Evolutionary conservation across 2,329 filamentous ascomycete genomes (phyloP).

Genomic region (Mollisia scopiformis): DNA sequence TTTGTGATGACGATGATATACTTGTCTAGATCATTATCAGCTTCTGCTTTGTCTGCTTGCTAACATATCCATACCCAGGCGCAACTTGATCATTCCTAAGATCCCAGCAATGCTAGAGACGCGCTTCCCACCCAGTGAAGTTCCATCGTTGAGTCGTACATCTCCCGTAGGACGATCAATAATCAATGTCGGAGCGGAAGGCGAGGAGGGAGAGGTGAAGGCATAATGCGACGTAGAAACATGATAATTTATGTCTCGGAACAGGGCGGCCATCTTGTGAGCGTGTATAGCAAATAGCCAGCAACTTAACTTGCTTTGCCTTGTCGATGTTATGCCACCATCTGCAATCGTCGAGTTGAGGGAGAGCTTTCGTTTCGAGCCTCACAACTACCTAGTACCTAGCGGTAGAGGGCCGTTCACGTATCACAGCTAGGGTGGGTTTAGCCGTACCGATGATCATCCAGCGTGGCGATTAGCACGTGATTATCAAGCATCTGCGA

Average conservation of each 20-base stretch:
- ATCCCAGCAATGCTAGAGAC: constrained; percentile 96
- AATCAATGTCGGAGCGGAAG: constrained; percentile 83
- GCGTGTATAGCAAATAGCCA: background rate
- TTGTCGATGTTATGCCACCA: background rate
- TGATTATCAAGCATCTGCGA: too few species aligned
- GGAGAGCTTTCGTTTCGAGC: background rate
- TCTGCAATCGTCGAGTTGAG: background rate
- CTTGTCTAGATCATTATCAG: constrained; percentile 63
- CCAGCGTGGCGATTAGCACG: too few species aligned
- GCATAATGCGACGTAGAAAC: constrained; percentile 90
- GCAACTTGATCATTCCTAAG: constrained; percentile 88
- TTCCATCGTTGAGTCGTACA: constrained; percentile 80
- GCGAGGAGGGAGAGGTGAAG: constrained; percentile 94
- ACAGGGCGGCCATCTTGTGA: constrained; percentile 47
- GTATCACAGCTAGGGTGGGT: too few species aligned
- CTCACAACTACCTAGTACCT: too few species aligned
- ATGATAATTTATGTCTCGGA: constrained; percentile 96
- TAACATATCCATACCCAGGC: constrained; percentile 69
- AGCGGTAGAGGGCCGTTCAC: too few species aligned
- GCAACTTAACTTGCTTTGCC: background rate
- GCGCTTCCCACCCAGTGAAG: constrained; percentile 74
- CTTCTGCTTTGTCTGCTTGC: background rate
- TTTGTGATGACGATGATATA: constrained; percentile 98
- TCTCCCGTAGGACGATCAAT: constrained; percentile 93
- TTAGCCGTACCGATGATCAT: too few species aligned